These are phyloP conservation scores for Astragalus glycyphyllos DNA, from an alignment of 306 rosid genomes.

Conservation along the genomic window DNA sequence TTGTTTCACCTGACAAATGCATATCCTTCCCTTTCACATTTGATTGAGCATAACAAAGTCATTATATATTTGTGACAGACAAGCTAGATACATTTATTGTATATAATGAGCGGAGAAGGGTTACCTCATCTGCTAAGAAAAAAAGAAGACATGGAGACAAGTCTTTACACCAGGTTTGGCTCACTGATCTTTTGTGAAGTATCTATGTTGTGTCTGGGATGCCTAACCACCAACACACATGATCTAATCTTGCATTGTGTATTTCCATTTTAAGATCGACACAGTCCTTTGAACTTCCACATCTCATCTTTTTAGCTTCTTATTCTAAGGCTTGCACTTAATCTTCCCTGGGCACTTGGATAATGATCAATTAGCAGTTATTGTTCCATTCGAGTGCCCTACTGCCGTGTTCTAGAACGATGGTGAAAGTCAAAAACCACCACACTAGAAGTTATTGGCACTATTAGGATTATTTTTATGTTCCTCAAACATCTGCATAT, in stretches of 20 bases:
- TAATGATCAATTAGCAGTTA: conserved; percentile 13
- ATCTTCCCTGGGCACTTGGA: conserved; percentile 28
- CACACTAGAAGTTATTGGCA: not conserved
- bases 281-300: conserved; percentile 8
- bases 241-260: conserved; percentile 14
- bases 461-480: conserved; percentile 26
- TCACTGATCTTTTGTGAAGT: conserved; percentile 27
- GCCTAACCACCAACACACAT: conserved; percentile 25
- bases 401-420: conserved; percentile 29
- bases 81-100: conserved; percentile 83
- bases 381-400: conserved; percentile 25
- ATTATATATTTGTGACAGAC: conserved; percentile 55
- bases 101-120: conserved; percentile 86
- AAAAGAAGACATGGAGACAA: conserved; percentile 68
- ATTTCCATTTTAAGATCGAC: conserved; percentile 21
- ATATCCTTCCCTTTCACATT: conserved; percentile 34
- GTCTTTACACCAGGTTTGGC: conserved; percentile 84
- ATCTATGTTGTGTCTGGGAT: conserved; percentile 14
- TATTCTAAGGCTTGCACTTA: conserved; percentile 23
- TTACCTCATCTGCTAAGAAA: conserved; percentile 94
- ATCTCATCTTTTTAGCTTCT: conserved; percentile 6
- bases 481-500: conserved; percentile 14
- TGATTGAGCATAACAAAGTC: conserved; percentile 39
- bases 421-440: not conserved
- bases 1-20: conserved; percentile 34